Conservation (phyloP, 2,329 filamentous ascomycete species). For the Whalleya microplaca region DNA sequence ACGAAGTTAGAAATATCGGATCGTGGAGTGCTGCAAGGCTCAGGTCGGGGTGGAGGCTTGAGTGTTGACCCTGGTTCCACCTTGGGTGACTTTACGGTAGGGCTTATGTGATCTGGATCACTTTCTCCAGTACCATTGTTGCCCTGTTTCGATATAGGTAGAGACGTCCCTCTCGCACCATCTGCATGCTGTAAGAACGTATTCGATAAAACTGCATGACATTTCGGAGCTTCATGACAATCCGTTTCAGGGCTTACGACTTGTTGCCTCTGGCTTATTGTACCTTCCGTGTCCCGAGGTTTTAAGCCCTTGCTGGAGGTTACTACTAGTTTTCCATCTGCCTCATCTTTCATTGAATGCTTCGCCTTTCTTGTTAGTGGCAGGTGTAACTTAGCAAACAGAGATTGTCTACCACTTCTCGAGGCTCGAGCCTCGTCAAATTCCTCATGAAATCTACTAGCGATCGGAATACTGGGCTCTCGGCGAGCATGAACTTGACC, state of each 20-base stretch:
- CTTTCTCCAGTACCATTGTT: not conserved
- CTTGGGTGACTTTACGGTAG: conserved; percentile 2
- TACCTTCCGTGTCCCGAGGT: conserved; percentile 8
- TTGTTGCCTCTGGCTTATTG: conserved; percentile 17
- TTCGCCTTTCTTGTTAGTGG: conserved; percentile 38
- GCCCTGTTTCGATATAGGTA: not conserved
- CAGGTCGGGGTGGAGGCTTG: conserved; percentile 9
- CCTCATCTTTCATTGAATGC: conserved; percentile 23
- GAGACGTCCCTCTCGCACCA: not conserved
- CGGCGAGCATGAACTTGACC: conserved; percentile 38
- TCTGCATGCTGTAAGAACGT: conserved; percentile 1
- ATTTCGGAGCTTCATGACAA: not conserved
- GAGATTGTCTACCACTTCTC: conserved; percentile 30
- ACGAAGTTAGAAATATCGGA: conserved; percentile 30
- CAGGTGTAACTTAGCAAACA: conserved; percentile 43
- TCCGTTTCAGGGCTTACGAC: conserved; percentile 15
- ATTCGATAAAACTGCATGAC: not conserved
- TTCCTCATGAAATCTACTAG: conserved; percentile 48
- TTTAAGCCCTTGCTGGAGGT: conserved; percentile 3
- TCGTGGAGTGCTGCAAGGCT: conserved; percentile 12
- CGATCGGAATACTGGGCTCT: conserved; percentile 34
- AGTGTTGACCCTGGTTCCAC: conserved; percentile 5
- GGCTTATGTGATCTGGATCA: not conserved
- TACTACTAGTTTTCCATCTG: not conserved
- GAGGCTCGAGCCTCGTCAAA: conserved; percentile 34